Evolutionary conservation across 306 rosid genomes (phyloP).

Genomic region (Cucumis melo): DNA sequence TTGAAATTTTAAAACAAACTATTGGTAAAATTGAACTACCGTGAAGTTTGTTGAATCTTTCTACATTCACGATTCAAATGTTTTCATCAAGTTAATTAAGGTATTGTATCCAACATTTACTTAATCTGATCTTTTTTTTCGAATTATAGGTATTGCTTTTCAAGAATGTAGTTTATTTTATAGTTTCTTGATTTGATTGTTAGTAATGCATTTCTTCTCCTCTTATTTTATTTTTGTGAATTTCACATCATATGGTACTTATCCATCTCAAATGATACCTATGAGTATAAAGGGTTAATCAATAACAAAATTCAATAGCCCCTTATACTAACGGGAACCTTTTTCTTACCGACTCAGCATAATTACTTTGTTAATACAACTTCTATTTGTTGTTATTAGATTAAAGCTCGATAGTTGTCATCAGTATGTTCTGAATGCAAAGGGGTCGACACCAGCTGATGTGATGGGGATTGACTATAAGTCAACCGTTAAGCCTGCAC

Average conservation of each 20-base stretch:
- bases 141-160: not conserved
- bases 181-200: not conserved
- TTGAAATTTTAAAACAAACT: too few species aligned
- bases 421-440: constrained; percentile 57
- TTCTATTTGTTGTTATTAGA: constrained; percentile 28
- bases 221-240: not conserved
- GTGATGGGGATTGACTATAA: constrained; percentile 76
- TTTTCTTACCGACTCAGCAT: not conserved
- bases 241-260: not conserved
- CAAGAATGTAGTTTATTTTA: not conserved
- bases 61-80: not conserved
- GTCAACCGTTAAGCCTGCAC: constrained; percentile 43
- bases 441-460: constrained; percentile 64
- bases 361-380: not conserved
- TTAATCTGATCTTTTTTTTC: not conserved
- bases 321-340: not conserved
- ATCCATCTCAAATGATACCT: not conserved
- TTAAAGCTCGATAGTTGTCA: constrained; percentile 48
- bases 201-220: not conserved
- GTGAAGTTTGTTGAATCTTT: not conserved
- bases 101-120: not conserved
- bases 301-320: not conserved
- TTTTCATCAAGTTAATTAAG: not conserved
- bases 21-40: not conserved
- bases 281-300: not conserved